Conservation (phyloP, 176 grass and related monocot genomes). For the Pharus latifolius region DNA sequence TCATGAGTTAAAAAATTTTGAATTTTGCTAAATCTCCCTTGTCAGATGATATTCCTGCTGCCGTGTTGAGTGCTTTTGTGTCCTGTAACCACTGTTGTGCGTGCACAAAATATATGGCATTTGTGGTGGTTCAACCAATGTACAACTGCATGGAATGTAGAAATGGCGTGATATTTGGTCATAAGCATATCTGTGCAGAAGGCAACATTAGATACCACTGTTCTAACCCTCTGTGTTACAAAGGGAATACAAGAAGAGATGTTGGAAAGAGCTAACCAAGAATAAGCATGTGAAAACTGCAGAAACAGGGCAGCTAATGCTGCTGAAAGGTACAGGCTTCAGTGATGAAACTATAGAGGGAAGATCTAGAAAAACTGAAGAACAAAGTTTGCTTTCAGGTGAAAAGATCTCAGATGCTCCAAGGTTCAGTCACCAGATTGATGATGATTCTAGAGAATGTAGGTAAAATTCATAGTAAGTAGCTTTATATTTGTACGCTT, state of each 20-base stretch:
- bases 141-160: too few species aligned
- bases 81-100: not conserved
- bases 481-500: not conserved
- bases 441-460: not conserved
- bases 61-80: not conserved
- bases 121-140: too few species aligned
- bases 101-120: too few species aligned
- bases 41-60: not conserved
- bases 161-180: too few species aligned
- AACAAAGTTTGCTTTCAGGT: not conserved
- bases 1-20: too few species aligned
- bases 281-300: not conserved
- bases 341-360: not conserved
- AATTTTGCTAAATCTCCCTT: too few species aligned
- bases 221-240: not conserved
- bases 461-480: not conserved
- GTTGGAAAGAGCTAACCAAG: not conserved
- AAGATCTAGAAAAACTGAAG: not conserved
- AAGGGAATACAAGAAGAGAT: not conserved
- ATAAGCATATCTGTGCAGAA: too few species aligned
- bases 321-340: not conserved
- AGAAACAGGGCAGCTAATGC: not conserved
- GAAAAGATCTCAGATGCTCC: not conserved
- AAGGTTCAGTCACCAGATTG: not conserved
- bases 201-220: too few species aligned